Evolutionary conservation across 2,329 filamentous ascomycete genomes (phyloP).

Genomic region (Aspergillus japonicus): DNA sequence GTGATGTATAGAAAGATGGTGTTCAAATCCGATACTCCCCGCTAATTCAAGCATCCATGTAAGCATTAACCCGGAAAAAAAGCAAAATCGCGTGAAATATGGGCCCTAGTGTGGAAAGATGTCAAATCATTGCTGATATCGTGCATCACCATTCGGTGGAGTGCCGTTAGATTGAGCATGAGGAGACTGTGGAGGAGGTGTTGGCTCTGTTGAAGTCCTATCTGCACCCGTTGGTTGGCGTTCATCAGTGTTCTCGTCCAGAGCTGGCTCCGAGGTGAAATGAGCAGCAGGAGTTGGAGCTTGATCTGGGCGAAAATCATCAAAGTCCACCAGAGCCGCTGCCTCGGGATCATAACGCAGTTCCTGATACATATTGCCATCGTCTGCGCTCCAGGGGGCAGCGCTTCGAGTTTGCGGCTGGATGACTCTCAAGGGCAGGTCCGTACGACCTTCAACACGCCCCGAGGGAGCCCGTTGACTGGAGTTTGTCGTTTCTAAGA

Average conservation of each 20-base stretch:
- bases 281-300: not conserved
- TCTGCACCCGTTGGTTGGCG: not conserved
- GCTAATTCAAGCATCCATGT: not conserved
- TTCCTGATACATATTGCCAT: conserved; percentile 29
- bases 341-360: conserved; percentile 41
- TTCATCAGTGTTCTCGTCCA: not conserved
- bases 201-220: not conserved
- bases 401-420: conserved; percentile 57
- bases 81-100: not conserved
- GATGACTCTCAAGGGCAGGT: conserved; percentile 56
- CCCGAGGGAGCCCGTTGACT: conserved; percentile 13
- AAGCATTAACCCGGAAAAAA: not conserved
- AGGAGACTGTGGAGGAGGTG: not conserved
- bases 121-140: not conserved
- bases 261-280: not conserved
- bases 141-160: not conserved
- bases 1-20: not conserved
- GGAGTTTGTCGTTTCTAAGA: conserved; percentile 22
- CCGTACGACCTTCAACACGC: conserved; percentile 18
- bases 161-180: not conserved
- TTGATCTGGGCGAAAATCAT: conserved; percentile 12
- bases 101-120: not conserved
- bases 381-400: conserved; percentile 55
- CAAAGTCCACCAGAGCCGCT: conserved; percentile 37
- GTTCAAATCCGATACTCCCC: not conserved